Conservation (phyloP, 2,329 filamentous ascomycete genomes). For the Magnaporthiopsis poae region DNA sequence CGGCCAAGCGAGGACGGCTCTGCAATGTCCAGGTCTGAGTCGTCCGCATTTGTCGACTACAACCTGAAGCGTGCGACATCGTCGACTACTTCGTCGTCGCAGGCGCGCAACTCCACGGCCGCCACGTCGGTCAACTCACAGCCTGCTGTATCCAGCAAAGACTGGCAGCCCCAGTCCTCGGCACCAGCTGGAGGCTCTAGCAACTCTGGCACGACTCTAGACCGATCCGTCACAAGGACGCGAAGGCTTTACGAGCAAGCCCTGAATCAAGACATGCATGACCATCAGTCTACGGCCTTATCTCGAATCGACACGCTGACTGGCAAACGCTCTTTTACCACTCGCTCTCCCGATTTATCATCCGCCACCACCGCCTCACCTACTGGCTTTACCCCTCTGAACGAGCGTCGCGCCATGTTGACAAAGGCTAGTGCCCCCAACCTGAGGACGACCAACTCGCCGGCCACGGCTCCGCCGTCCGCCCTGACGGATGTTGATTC, state of each 20-base stretch:
- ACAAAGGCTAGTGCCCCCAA: slow-evolving; percentile 59
- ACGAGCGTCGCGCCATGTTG: slow-evolving; percentile 35
- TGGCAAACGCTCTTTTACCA: slow-evolving; percentile 45
- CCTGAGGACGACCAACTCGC: slow-evolving; percentile 48
- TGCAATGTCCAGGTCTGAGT: slow-evolving; percentile 34
- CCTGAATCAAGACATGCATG: slow-evolving; percentile 67
- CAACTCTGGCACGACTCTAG: slow-evolving; percentile 34
- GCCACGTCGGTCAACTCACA: slow-evolving; percentile 84
- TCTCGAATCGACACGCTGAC: slow-evolving; percentile 72
- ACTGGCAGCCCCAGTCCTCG: slow-evolving; percentile 33
- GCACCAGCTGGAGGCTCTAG: slow-evolving; percentile 24
- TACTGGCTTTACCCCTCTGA: slow-evolving; percentile 21
- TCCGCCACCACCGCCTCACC: slow-evolving; percentile 33
- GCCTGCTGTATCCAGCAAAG: slow-evolving; percentile 38
- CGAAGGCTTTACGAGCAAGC: slow-evolving; percentile 76
- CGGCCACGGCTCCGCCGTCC: slow-evolving; percentile 27
- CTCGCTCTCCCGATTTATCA: slow-evolving; percentile 40
- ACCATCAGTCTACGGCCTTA: slow-evolving; percentile 67
- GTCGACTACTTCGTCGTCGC: slow-evolving; percentile 68
- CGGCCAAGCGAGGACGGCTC: slow-evolving; percentile 25
- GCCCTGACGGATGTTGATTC: slow-evolving; percentile 26
- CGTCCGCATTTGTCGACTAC: slow-evolving; percentile 52
- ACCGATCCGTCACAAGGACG: slow-evolving; percentile 59
- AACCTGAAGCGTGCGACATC: slow-evolving; percentile 74
- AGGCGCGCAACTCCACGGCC: slow-evolving; percentile 69